Conservation (phyloP, 768 basidiomycete species). For the Boletellus ananiceps region DNA sequence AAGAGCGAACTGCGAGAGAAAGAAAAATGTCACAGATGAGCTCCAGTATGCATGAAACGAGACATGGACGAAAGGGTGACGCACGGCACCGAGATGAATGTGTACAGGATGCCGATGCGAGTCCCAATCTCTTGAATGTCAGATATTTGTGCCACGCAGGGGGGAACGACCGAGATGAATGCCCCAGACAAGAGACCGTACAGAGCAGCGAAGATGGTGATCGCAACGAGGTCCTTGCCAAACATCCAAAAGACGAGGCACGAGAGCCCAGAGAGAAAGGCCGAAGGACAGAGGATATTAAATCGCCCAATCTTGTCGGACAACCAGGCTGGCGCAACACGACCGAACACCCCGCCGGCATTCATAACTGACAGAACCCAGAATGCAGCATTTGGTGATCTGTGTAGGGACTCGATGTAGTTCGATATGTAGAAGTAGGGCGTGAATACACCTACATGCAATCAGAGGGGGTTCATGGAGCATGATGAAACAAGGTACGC, state of each 20-base stretch:
- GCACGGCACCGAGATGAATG: slow-evolving; percentile 64
- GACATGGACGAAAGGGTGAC: slow-evolving; percentile 30
- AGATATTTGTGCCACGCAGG: slow-evolving; percentile 65
- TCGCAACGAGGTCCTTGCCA: slow-evolving; percentile 33
- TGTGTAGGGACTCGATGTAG: slow-evolving; percentile 43
- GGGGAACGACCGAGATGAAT: slow-evolving; percentile 62
- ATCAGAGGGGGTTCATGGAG: slow-evolving; percentile 1
- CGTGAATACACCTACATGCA: slow-evolving; percentile 55
- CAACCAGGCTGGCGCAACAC: slow-evolving; percentile 56
- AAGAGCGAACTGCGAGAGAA: slow-evolving; percentile 46
- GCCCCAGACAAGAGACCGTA: slow-evolving; percentile 68
- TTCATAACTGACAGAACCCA: slow-evolving; percentile 64
- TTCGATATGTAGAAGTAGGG: slow-evolving; percentile 69
- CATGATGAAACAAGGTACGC: slow-evolving; percentile 16
- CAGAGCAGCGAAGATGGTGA: slow-evolving; percentile 48
- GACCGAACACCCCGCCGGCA: slow-evolving; percentile 61
- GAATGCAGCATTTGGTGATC: slow-evolving; percentile 41
- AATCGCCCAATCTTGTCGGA: slow-evolving; percentile 65
- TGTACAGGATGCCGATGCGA: slow-evolving; percentile 62
- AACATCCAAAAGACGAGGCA: slow-evolving; percentile 58
- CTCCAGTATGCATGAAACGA: neutral
- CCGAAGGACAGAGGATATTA: slow-evolving; percentile 60
- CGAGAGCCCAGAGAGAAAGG: slow-evolving; percentile 57
- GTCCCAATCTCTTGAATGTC: slow-evolving; percentile 54
- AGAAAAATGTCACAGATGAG: neutral